These are phyloP conservation scores for Pseudogymnoascus sp. DNA, from an alignment of 2,329 filamentous ascomycete genomes.

Conservation along the genomic window DNA sequence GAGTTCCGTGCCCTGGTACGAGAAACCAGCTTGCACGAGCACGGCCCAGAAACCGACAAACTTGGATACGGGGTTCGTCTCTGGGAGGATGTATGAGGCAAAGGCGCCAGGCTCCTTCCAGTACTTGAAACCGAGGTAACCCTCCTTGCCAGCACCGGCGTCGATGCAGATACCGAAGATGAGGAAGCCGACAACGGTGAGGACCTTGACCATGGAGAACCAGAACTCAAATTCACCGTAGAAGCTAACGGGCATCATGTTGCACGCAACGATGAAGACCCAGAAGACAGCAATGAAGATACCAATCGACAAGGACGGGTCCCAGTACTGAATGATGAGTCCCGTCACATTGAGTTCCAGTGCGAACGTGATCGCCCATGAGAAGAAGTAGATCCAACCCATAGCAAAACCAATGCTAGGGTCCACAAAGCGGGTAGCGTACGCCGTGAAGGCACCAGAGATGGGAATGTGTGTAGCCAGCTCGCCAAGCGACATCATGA, in stretches of 20 bases:
- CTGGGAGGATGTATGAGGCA: conserved; percentile 46
- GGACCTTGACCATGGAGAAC: conserved; percentile 68
- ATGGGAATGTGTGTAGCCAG: conserved; percentile 74
- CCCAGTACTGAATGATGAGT: conserved; percentile 71
- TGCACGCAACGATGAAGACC: conserved; percentile 58
- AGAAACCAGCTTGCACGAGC: conserved; percentile 60
- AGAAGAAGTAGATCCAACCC: conserved; percentile 81
- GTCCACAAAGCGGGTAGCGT: conserved; percentile 67
- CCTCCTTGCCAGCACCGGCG: conserved; percentile 59
- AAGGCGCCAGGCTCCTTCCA: conserved; percentile 64
- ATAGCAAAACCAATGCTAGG: conserved; percentile 66
- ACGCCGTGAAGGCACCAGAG: conserved; percentile 66
- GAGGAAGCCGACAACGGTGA: conserved; percentile 67
- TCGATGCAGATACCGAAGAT: conserved; percentile 70
- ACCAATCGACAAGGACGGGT: conserved; percentile 50
- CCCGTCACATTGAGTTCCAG: conserved; percentile 66
- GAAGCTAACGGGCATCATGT: conserved; percentile 62
- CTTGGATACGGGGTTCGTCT: conserved; percentile 40
- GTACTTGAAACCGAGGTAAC: conserved; percentile 67
- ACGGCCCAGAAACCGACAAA: conserved; percentile 64
- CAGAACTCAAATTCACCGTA: conserved; percentile 76
- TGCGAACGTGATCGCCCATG: conserved; percentile 64
- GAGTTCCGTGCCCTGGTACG: conserved; percentile 65
- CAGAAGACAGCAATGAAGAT: conserved; percentile 70
- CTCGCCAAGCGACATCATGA: conserved; percentile 64